These are phyloP conservation scores for Zygoascus hellenicus DNA, from an alignment of 1,139 yeast species.

Conservation along the genomic window DNA sequence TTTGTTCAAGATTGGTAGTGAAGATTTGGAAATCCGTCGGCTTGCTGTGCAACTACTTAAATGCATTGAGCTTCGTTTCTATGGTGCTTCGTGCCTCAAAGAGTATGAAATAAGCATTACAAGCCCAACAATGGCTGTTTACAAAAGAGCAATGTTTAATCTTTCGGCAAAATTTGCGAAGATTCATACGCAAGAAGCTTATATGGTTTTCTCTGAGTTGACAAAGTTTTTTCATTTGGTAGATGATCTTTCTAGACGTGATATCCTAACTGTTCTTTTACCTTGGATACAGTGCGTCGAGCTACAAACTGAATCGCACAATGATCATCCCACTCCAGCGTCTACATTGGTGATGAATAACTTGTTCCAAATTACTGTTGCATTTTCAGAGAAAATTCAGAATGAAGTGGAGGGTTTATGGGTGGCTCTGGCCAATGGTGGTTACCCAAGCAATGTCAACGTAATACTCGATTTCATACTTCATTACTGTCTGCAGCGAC, in stretches of 20 bases:
- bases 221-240: conserved; percentile 66
- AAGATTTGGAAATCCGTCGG: conserved; percentile 51
- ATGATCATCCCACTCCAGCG: conserved; percentile 43
- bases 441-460: conserved; percentile 61
- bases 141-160: conserved; percentile 69
- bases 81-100: conserved; percentile 42
- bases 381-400: conserved; percentile 64
- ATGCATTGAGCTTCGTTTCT: conserved; percentile 50
- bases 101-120: conserved; percentile 56
- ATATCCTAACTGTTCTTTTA: conserved; percentile 67
- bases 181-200: conserved; percentile 52
- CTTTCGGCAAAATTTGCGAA: conserved; percentile 59
- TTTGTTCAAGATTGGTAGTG: conserved; percentile 64
- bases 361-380: conserved; percentile 76
- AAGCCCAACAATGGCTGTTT: conserved; percentile 65
- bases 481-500: conserved; percentile 60
- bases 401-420: conserved; percentile 91
- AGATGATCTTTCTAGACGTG: conserved; percentile 56
- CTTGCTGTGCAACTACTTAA: conserved; percentile 57
- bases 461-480: conserved; percentile 68
- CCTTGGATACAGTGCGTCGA: conserved; percentile 90
- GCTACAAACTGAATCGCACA: conserved; percentile 42
- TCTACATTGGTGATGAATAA: conserved; percentile 70
- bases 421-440: conserved; percentile 81
- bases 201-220: conserved; percentile 62